Percentiles rank a stretch among this genome's conserved stretches.
Conservation (phyloP, 768 basidiomycete genomes). For the Auricularia sp. region DNA sequence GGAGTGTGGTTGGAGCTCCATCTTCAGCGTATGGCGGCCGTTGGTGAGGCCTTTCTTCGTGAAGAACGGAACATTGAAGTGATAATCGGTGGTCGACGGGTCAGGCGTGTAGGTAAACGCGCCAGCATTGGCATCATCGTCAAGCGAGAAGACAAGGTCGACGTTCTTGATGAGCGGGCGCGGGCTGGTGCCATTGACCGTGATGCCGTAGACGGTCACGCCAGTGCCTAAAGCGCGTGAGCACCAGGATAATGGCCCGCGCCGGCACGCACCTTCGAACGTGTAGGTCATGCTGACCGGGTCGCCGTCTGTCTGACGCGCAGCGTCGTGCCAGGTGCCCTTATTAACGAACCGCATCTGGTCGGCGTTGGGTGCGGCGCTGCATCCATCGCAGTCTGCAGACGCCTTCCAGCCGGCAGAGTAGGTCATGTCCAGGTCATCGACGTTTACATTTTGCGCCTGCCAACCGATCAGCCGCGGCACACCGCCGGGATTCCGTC, state of each 20-base stretch:
- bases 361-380: neutral
- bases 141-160: neutral
- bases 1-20: neutral
- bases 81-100: neutral
- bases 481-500: too few species aligned
- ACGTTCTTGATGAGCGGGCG: neutral
- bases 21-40: neutral
- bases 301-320: neutral
- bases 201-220: neutral
- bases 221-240: neutral
- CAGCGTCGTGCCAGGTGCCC: neutral
- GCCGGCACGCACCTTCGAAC: neutral
- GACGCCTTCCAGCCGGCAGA: neutral
- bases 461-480: neutral
- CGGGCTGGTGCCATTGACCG: neutral
- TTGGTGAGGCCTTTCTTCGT: neutral
- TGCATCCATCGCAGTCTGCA: neutral
- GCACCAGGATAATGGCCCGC: neutral
- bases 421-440: neutral
- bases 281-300: neutral
- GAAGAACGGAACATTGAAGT: neutral
- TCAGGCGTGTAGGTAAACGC: neutral
- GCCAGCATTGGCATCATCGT: neutral
- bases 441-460: neutral
- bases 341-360: neutral